Conservation (phyloP, 306 rosid species). For the Biancaea sappan region DNA sequence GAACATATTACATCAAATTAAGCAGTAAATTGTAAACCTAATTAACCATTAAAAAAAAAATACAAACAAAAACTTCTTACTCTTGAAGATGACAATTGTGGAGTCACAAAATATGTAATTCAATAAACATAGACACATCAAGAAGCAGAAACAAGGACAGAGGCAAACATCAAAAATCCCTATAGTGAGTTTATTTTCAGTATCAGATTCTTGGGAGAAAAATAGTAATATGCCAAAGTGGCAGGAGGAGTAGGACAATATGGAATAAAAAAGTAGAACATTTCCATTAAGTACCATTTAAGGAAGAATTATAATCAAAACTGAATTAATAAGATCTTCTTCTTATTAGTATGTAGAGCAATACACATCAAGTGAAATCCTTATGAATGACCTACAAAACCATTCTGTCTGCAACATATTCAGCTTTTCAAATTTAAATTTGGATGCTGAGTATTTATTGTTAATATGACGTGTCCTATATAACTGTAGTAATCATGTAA, state of each 20-base stretch:
- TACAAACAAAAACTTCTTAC: neutral
- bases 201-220: no score
- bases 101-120: neutral
- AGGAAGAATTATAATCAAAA: neutral
- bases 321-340: neutral
- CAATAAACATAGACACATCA: conserved; percentile 1
- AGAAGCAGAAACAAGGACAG: conserved; percentile 11
- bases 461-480: neutral
- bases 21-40: neutral
- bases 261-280: neutral
- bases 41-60: neutral
- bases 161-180: conserved; percentile 7
- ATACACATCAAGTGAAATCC: conserved; percentile 2
- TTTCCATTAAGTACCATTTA: neutral
- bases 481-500: neutral
- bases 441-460: neutral
- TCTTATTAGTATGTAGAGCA: neutral
- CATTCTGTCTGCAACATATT: neutral
- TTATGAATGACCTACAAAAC: neutral
- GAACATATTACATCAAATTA: neutral
- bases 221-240: neutral
- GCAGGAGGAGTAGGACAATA: neutral
- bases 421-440: neutral
- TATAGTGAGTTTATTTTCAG: no score
- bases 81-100: neutral